phyloP scores from a whole-genome alignment of 1,139 yeast genomes.

The Pichia sp. region DNA sequence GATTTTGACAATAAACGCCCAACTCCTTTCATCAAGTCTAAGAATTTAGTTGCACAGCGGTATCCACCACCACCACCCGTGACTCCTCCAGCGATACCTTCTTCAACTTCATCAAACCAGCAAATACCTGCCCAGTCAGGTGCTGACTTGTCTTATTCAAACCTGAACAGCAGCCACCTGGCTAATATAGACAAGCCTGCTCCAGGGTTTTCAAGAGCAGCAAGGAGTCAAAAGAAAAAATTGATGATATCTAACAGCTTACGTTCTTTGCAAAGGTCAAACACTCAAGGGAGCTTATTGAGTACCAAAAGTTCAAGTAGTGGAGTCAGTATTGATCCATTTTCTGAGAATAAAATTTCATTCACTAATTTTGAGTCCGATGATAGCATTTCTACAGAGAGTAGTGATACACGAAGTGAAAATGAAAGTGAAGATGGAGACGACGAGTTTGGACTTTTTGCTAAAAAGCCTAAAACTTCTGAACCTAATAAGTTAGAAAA shows the following conservation, averaged over 20 bases:
- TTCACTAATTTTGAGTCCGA: conserved; percentile 37
- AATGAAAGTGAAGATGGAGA: conserved; percentile 1
- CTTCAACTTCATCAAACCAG: not conserved
- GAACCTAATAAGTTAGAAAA: not conserved
- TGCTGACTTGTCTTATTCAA: conserved; percentile 4
- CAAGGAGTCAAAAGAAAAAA: conserved; percentile 5
- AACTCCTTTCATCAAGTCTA: conserved; percentile 53
- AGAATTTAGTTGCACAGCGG: conserved; percentile 27
- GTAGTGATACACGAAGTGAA: not conserved
- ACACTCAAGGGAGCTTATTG: conserved; percentile 16
- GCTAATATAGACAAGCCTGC: conserved; percentile 25
- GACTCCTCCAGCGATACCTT: conserved; percentile 3
- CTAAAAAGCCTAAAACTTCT: conserved; percentile 13
- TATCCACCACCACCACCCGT: conserved; percentile 29
- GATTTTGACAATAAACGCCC: conserved; percentile 78
- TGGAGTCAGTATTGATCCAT: conserved; percentile 40
- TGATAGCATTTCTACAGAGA: conserved; percentile 1
- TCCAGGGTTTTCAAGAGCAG: conserved; percentile 16
- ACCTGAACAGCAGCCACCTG: conserved; percentile 11
- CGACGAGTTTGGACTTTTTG: conserved; percentile 18
- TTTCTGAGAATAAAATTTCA: conserved; percentile 61
- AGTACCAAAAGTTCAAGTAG: conserved; percentile 13
- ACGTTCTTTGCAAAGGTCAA: conserved; percentile 16
- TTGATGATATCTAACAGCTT: conserved; percentile 8
- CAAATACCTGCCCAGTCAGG: conserved; percentile 6